phyloP scores from a whole-genome alignment of 345 rosid genomes.

The Brassica juncea region DNA sequence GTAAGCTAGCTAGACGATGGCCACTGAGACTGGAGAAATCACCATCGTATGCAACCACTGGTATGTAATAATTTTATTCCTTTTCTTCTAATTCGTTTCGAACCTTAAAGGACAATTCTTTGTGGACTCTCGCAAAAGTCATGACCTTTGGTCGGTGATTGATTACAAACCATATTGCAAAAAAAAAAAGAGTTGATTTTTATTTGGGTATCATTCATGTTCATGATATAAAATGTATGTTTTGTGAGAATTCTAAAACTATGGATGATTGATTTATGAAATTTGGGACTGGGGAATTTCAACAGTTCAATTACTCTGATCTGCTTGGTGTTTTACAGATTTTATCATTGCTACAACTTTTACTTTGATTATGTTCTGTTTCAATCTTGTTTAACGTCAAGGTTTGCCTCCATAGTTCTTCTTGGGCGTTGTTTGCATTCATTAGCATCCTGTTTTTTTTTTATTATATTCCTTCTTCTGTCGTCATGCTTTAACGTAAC shows the following conservation, averaged over 20 bases:
- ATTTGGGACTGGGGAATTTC: not conserved
- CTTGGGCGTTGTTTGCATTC: not conserved
- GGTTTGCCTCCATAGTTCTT: not conserved
- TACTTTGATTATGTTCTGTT: not conserved
- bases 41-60: conserved; percentile 80
- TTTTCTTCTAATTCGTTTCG: not conserved
- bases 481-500: not conserved
- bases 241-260: not conserved
- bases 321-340: not conserved
- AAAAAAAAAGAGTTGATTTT: conserved; percentile 10
- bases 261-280: not conserved
- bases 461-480: not conserved
- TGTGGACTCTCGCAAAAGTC: not conserved
- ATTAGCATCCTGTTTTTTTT: not conserved
- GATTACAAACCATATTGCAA: not conserved
- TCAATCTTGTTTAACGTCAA: not conserved
- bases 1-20: conserved; percentile 50
- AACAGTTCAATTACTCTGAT: not conserved
- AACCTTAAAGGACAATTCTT: not conserved
- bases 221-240: not conserved
- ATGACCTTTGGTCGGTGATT: not conserved
- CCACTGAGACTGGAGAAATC: conserved; percentile 57
- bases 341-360: not conserved
- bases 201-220: not conserved
- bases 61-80: conserved; percentile 38